Percentiles rank a stretch among this genome's conserved stretches.
Evolutionary conservation across 1,284 basidiomycete species (phyloP).

Genomic region (Trichosporon faecale): DNA sequence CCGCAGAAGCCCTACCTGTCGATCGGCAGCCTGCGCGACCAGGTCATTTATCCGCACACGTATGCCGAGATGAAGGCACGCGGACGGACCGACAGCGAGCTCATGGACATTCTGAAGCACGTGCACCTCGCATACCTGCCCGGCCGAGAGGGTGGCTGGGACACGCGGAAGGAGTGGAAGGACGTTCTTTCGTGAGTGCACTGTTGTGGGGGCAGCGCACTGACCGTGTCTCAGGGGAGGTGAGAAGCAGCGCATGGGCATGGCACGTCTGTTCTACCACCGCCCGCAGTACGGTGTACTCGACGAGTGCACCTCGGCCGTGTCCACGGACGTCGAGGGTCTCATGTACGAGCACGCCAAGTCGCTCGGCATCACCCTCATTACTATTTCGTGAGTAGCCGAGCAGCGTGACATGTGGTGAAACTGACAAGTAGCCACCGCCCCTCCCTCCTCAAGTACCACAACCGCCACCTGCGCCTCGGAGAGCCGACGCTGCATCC

Average conservation of each 20-base stretch:
- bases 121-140: slow-evolving; percentile 85
- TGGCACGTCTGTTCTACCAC: slow-evolving; percentile 51
- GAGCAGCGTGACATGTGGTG: slow-evolving; percentile 31
- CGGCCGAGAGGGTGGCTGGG: slow-evolving; percentile 82
- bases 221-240: slow-evolving; percentile 65
- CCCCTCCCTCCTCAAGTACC: slow-evolving; percentile 57
- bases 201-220: background rate
- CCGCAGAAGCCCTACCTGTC: slow-evolving; percentile 92
- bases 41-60: slow-evolving; percentile 68
- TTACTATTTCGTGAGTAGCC: slow-evolving; percentile 69
- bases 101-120: slow-evolving; percentile 69
- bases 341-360: slow-evolving; percentile 94
- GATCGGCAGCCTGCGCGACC: slow-evolving; percentile 79
- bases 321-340: slow-evolving; percentile 94
- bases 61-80: slow-evolving; percentile 69
- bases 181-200: slow-evolving; percentile 63
- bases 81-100: slow-evolving; percentile 64
- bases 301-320: slow-evolving; percentile 88
- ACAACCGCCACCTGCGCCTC: slow-evolving; percentile 55
- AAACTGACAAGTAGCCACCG: slow-evolving; percentile 46
- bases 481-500: slow-evolving; percentile 38
- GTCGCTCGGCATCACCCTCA: slow-evolving; percentile 83
- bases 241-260: slow-evolving; percentile 87
- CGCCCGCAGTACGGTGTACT: slow-evolving; percentile 51
- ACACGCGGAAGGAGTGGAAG: slow-evolving; percentile 90